phyloP scores from a whole-genome alignment of 257 asterid species.

The Nicotiana sylvestris region DNA sequence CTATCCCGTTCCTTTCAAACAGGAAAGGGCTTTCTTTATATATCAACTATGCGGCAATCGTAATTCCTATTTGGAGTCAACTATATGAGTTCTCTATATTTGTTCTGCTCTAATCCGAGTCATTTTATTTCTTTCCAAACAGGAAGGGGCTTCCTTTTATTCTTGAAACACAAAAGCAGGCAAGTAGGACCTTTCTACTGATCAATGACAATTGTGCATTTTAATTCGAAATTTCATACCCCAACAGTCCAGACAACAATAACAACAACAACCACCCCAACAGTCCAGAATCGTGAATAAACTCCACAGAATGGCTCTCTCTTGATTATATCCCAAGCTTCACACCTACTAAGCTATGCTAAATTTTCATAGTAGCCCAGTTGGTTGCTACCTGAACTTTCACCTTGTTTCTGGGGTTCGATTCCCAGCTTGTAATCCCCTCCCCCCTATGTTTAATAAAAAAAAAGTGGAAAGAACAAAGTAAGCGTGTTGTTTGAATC shows the following conservation, averaged over 20 bases:
- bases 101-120: neutral
- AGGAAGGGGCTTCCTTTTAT: neutral
- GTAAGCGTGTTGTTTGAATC: too few relatives aligned
- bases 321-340: neutral
- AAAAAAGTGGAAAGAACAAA: too few relatives aligned
- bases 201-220: neutral
- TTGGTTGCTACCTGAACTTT: too few relatives aligned
- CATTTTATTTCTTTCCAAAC: neutral
- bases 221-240: neutral
- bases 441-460: too few relatives aligned
- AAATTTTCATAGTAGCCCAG: neutral
- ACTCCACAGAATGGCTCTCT: neutral
- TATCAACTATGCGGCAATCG: neutral
- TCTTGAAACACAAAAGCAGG: neutral
- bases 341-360: neutral
- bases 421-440: too few relatives aligned
- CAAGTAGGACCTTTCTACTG: neutral
- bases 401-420: too few relatives aligned
- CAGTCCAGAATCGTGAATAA: neutral
- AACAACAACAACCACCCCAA: neutral
- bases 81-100: neutral
- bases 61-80: neutral
- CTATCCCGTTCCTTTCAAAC: neutral
- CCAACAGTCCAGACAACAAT: neutral
- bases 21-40: neutral